Percentiles rank a stretch among this genome's conserved stretches.
These are phyloP conservation scores for Carex myosuroides DNA, from an alignment of 176 grass and related monocot genomes.

Conservation along the genomic window DNA sequence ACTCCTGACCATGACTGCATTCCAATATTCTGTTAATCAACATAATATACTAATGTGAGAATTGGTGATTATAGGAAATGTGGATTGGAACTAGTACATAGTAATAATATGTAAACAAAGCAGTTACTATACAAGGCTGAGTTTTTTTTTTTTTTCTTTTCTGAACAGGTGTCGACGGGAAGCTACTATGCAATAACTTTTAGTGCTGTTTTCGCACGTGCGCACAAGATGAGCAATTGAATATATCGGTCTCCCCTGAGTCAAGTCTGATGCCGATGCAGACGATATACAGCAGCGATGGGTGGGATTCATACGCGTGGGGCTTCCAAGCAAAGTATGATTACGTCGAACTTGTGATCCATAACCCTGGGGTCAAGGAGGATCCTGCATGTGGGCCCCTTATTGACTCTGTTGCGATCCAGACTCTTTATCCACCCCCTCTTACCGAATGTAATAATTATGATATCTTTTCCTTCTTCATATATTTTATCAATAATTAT, in stretches of 20 bases:
- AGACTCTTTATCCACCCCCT: constrained; percentile 44
- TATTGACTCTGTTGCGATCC: constrained; percentile 65
- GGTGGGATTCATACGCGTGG: constrained; percentile 88
- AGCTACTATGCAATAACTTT: constrained; percentile 79
- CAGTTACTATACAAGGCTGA: background rate
- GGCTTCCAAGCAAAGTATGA: constrained; percentile 52
- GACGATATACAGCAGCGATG: constrained; percentile 69
- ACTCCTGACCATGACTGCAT: background rate
- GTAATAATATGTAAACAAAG: background rate
- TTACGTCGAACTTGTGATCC: constrained; percentile 45
- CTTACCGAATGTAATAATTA: constrained; percentile 8
- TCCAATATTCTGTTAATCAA: background rate
- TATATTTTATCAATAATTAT: background rate
- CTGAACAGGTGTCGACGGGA: background rate
- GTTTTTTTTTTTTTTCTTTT: background rate
- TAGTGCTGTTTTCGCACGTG: constrained; percentile 71
- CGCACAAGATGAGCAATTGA: constrained; percentile 62
- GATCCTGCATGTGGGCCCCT: constrained; percentile 75
- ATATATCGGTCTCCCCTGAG: constrained; percentile 65
- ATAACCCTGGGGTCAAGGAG: constrained; percentile 75
- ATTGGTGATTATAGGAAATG: background rate
- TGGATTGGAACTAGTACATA: background rate
- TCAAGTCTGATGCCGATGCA: constrained; percentile 57
- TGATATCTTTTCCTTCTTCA: background rate
- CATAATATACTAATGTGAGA: background rate